phyloP scores from a whole-genome alignment of 805 yeast species.

The Spencermartinsiella europaea region DNA sequence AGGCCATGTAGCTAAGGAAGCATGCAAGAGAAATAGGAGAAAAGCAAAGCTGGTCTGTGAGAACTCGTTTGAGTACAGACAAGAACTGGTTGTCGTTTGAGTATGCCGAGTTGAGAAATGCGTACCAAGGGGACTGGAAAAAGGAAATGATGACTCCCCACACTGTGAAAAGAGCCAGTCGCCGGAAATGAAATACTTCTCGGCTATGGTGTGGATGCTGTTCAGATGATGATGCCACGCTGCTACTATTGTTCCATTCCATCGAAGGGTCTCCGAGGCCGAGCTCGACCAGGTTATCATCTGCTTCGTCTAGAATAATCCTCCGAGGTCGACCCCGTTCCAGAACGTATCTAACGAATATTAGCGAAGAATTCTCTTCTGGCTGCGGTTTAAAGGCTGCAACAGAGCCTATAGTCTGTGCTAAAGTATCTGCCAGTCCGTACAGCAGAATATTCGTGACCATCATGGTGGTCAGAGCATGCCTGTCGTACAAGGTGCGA shows the following conservation, averaged over 20 bases:
- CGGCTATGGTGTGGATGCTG: constrained; percentile 11
- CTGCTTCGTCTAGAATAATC: constrained; percentile 31
- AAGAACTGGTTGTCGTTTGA: constrained; percentile 68
- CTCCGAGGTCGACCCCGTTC: constrained; percentile 31
- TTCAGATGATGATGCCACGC: constrained; percentile 3
- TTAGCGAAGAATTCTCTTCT: constrained; percentile 10
- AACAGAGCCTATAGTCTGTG: constrained; percentile 60
- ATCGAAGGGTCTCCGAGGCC: constrained; percentile 17
- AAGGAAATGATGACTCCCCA: constrained; percentile 88
- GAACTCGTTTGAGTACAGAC: constrained; percentile 77
- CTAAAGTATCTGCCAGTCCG: constrained; percentile 88
- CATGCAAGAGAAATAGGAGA: constrained; percentile 80
- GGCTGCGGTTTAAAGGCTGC: constrained; percentile 24
- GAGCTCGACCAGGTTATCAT: constrained; percentile 34
- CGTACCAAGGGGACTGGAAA: constrained; percentile 85
- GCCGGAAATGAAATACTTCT: constrained; percentile 52
- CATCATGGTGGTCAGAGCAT: constrained; percentile 71
- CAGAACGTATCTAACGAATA: constrained; percentile 25
- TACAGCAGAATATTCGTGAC: constrained; percentile 74
- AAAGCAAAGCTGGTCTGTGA: constrained; percentile 84
- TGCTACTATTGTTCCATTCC: constrained; percentile 13
- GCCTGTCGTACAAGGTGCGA: constrained; percentile 44
- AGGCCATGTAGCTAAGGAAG: constrained; percentile 80
- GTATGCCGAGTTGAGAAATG: constrained; percentile 69
- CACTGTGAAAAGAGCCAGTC: constrained; percentile 71